These are phyloP conservation scores for Pisolithus tinctorius DNA, from an alignment of 768 basidiomycete species.

Conservation along the genomic window DNA sequence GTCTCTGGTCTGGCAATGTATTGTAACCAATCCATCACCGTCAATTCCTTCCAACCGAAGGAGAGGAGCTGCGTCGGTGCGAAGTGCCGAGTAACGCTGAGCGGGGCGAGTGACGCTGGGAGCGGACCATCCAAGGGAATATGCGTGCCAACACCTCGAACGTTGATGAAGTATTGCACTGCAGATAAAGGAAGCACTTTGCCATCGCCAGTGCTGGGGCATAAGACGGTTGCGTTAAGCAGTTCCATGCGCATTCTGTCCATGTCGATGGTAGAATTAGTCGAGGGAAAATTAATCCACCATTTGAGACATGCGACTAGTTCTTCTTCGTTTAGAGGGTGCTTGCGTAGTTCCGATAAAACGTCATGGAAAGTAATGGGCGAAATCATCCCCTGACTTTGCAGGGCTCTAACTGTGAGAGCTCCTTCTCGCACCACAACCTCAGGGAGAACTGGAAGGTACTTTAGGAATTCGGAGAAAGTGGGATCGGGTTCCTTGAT, in stretches of 20 bases:
- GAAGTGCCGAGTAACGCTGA: slow-evolving; percentile 57
- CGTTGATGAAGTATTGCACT: slow-evolving; percentile 68
- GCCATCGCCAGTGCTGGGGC: slow-evolving; percentile 36
- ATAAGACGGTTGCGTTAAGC: slow-evolving; percentile 63
- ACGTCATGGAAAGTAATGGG: slow-evolving; percentile 80
- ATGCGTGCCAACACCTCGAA: slow-evolving; percentile 41
- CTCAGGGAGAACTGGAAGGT: slow-evolving; percentile 67
- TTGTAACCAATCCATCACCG: slow-evolving; percentile 67
- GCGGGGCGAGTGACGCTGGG: slow-evolving; percentile 67
- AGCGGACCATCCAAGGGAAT: slow-evolving; percentile 77
- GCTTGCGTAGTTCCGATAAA: slow-evolving; percentile 60
- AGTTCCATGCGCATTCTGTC: slow-evolving; percentile 50
- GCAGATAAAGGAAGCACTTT: slow-evolving; percentile 62
- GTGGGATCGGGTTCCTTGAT: slow-evolving; percentile 70
- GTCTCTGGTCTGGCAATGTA: slow-evolving; percentile 50
- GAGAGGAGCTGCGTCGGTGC: slow-evolving; percentile 42
- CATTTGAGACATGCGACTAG: slow-evolving; percentile 81
- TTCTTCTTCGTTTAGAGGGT: slow-evolving; percentile 67
- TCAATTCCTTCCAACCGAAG: slow-evolving; percentile 79
- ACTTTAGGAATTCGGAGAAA: slow-evolving; percentile 69
- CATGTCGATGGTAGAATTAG: slow-evolving; percentile 30
- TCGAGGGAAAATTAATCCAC: slow-evolving; percentile 55
- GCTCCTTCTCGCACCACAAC: slow-evolving; percentile 49
- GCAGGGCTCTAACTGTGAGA: slow-evolving; percentile 55
- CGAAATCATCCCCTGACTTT: slow-evolving; percentile 58